Evolutionary conservation across 2,329 filamentous ascomycete genomes (phyloP).

Genomic region (Paecilomyces fulvus): DNA sequence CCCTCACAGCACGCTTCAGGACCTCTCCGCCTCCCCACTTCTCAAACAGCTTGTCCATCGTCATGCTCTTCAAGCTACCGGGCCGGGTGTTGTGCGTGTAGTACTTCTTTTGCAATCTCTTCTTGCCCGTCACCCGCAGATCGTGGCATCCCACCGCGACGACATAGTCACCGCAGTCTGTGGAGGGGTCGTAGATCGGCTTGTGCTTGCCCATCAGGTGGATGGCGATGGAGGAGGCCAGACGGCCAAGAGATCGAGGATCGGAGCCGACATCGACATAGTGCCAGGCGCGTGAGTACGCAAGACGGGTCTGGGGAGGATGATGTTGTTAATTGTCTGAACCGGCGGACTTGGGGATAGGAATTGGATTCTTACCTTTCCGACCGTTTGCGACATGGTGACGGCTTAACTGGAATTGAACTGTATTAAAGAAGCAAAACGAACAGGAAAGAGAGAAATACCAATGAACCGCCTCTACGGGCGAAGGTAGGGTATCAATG

Average conservation of each 20-base stretch:
- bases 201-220: slow-evolving; percentile 98
- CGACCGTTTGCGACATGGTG: slow-evolving; percentile 38
- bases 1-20: slow-evolving; percentile 80
- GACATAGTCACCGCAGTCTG: slow-evolving; percentile 98
- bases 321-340: neutral
- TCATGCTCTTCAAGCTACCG: slow-evolving; percentile 76
- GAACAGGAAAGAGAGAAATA: neutral
- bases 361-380: slow-evolving; percentile 28
- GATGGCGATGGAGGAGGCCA: slow-evolving; percentile 78
- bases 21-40: slow-evolving; percentile 93
- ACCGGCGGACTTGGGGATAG: neutral
- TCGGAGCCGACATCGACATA: slow-evolving; percentile 65
- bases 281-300: slow-evolving; percentile 96
- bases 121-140: slow-evolving; percentile 81
- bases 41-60: slow-evolving; percentile 88
- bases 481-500: neutral
- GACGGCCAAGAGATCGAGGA: slow-evolving; percentile 74
- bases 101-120: slow-evolving; percentile 90
- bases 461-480: slow-evolving; percentile 1
- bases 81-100: slow-evolving; percentile 90
- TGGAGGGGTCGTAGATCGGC: slow-evolving; percentile 92
- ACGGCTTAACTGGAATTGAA: neutral
- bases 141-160: slow-evolving; percentile 85
- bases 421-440: neutral
- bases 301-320: slow-evolving; percentile 73